These are phyloP conservation scores for Ceratobasidium sp. DNA, from an alignment of 1,284 basidiomycete species.

Conservation along the genomic window DNA sequence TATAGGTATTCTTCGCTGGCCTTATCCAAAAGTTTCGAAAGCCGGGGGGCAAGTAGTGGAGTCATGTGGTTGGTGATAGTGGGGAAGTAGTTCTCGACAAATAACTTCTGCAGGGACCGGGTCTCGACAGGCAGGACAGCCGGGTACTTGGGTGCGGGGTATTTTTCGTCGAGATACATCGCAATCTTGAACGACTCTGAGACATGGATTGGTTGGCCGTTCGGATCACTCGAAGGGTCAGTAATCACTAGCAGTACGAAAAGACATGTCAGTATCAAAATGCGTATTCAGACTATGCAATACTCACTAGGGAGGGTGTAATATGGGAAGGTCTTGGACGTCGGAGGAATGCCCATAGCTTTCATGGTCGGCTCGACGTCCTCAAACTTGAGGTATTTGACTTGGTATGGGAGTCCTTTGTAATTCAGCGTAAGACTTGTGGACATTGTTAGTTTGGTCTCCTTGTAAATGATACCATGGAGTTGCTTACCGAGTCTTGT, in stretches of 20 bases:
- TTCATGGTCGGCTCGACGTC: conserved; percentile 50
- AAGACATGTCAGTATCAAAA: background rate
- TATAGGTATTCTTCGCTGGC: background rate
- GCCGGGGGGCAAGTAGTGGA: background rate
- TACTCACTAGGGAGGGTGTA: conserved; percentile 43
- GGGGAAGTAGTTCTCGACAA: background rate
- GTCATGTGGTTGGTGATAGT: background rate
- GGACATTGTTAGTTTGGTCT: background rate
- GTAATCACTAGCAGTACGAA: conserved; percentile 32
- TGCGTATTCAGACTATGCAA: background rate
- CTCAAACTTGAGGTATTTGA: conserved; percentile 49
- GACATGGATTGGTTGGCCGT: conserved; percentile 37
- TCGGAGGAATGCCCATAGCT: conserved; percentile 55
- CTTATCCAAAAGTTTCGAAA: background rate
- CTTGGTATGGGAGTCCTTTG: conserved; percentile 52
- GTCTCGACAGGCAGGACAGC: conserved; percentile 42
- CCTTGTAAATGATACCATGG: background rate
- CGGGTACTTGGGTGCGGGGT: conserved; percentile 38
- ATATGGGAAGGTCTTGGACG: conserved; percentile 52
- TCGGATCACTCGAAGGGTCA: conserved; percentile 44
- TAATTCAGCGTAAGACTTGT: conserved; percentile 51
- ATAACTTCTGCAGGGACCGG: conserved; percentile 41
- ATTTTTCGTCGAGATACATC: conserved; percentile 47
- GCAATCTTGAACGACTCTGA: conserved; percentile 48
- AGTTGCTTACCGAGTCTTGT: conserved; percentile 29